phyloP scores from a whole-genome alignment of 2,329 filamentous ascomycete species.

The Fusarium subtropicale region DNA sequence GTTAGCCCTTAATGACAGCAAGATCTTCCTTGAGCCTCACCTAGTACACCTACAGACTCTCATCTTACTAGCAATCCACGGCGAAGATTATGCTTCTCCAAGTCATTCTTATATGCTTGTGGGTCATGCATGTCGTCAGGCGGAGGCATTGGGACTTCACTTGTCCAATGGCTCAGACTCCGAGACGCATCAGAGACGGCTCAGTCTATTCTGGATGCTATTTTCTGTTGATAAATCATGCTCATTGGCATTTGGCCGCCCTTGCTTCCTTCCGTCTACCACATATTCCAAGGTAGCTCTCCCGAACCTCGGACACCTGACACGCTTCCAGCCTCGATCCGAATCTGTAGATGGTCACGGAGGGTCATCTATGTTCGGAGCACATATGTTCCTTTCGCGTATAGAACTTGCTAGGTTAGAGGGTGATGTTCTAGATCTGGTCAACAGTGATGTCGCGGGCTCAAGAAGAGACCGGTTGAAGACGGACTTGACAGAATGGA shows the following conservation, averaged over 20 bases:
- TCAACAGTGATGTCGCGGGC: no score
- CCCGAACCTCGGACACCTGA: background rate
- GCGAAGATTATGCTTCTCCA: conserved; percentile 19
- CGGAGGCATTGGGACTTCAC: conserved; percentile 3
- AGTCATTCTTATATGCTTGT: conserved; percentile 23
- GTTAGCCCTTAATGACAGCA: conserved; percentile 16
- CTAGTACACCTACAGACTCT: conserved; percentile 10
- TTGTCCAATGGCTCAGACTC: background rate
- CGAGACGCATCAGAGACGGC: background rate
- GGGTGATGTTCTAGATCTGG: background rate
- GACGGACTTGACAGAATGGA: background rate
- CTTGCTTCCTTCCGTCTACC: background rate
- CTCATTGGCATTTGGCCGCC: conserved; percentile 12
- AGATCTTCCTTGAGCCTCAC: conserved; percentile 13
- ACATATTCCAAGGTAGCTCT: background rate
- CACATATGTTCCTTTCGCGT: background rate
- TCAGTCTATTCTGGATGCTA: conserved; percentile 20
- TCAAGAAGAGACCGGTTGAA: background rate
- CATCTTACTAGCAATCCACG: conserved; percentile 1
- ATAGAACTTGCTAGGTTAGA: background rate
- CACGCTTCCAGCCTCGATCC: background rate
- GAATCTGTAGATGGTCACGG: accelerated
- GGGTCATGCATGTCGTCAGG: conserved; percentile 22
- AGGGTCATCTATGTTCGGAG: background rate
- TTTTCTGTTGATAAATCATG: conserved; percentile 23